These are phyloP conservation scores for Brassica cretica DNA, from an alignment of 345 rosid species.

Conservation along the genomic window DNA sequence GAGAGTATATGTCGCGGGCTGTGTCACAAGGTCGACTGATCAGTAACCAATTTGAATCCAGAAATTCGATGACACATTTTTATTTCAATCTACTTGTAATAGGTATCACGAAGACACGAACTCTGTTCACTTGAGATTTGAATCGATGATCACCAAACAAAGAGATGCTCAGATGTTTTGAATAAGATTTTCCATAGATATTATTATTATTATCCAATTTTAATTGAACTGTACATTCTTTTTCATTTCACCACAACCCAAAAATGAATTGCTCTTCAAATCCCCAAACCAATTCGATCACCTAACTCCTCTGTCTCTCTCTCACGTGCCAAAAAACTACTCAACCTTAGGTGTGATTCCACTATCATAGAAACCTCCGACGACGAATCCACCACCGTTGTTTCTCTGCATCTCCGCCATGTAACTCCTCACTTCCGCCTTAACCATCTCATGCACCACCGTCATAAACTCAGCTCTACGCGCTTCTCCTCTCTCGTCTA, in stretches of 20 bases:
- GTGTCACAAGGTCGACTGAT: background rate
- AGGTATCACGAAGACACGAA: background rate
- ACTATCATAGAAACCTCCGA: constrained; percentile 30
- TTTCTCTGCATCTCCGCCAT: constrained; percentile 56
- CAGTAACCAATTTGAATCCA: background rate
- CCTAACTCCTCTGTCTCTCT: constrained; percentile 12
- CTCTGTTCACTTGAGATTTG: background rate
- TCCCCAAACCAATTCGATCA: background rate
- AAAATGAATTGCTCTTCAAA: constrained; percentile 31
- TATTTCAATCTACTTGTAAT: background rate
- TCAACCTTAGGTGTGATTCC: constrained; percentile 33
- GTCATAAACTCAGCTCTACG: constrained; percentile 64
- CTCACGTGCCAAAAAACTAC: constrained; percentile 13
- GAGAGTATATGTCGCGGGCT: background rate
- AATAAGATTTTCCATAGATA: constrained; percentile 14
- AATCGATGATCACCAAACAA: background rate
- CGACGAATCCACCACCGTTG: constrained; percentile 38
- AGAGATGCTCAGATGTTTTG: background rate
- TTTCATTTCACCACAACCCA: constrained; percentile 13
- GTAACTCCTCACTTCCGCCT: constrained; percentile 71
- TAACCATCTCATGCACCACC: constrained; percentile 88
- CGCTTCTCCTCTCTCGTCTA: constrained; percentile 37
- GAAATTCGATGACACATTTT: background rate
- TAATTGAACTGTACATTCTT: constrained; percentile 24
- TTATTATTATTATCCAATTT: constrained; percentile 14